phyloP scores from a whole-genome alignment of 257 asterid genomes.

The Coffea eugenioides region DNA sequence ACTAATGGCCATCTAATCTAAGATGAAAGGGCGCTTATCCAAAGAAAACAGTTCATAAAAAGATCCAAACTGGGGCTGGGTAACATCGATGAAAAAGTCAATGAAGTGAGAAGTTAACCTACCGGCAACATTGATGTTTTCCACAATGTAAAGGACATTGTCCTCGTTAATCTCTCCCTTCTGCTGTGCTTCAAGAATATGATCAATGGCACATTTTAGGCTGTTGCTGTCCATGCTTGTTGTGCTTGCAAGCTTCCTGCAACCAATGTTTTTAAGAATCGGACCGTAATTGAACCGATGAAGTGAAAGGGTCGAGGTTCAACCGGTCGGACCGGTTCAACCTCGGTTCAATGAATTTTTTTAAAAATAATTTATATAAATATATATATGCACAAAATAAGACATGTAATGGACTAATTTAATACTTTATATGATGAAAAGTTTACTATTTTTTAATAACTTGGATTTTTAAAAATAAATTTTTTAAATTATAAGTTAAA shows the following conservation, averaged over 20 bases:
- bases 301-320: too few relatives aligned
- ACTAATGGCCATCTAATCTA: neutral
- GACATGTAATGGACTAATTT: too few relatives aligned
- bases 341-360: too few relatives aligned
- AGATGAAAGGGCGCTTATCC: neutral
- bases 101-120: neutral
- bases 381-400: too few relatives aligned
- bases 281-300: too few relatives aligned
- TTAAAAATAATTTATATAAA: too few relatives aligned
- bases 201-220: conserved; percentile 77
- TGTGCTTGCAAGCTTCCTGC: conserved; percentile 61
- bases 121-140: conserved; percentile 94
- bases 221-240: conserved; percentile 38
- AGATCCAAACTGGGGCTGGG: neutral
- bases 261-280: too few relatives aligned
- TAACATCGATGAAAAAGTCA: neutral
- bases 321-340: too few relatives aligned
- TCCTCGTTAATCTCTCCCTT: conserved; percentile 93
- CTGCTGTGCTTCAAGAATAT: conserved; percentile 76
- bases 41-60: neutral
- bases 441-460: too few relatives aligned
- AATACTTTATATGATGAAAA: too few relatives aligned
- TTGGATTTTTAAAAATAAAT: too few relatives aligned
- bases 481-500: too few relatives aligned
- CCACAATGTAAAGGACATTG: conserved; percentile 85